These are phyloP conservation scores for Phialophora expanda DNA, from an alignment of 2,329 filamentous ascomycete genomes.

Conservation along the genomic window DNA sequence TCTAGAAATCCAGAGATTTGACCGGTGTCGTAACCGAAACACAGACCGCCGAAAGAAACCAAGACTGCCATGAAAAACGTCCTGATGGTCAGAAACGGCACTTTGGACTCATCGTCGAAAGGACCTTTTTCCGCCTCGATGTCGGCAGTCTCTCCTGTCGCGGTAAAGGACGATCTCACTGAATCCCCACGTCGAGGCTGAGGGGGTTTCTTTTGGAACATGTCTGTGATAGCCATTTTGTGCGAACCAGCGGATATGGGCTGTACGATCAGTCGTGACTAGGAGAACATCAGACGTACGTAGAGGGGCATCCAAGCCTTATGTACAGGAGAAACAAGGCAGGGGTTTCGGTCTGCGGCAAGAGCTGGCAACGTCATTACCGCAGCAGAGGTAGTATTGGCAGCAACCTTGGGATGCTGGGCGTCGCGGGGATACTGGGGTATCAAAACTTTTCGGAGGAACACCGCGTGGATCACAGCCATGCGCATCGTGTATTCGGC, in stretches of 20 bases:
- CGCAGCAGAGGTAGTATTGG: background rate
- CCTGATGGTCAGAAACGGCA: conserved; percentile 51
- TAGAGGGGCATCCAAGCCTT: conserved; percentile 3
- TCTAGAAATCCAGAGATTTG: conserved; percentile 52
- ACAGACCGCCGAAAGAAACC: conserved; percentile 56
- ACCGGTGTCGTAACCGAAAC: conserved; percentile 54
- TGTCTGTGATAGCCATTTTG: conserved; percentile 20
- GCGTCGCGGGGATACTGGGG: background rate
- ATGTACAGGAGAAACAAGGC: conserved; percentile 3
- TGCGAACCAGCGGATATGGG: background rate
- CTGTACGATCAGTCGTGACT: background rate
- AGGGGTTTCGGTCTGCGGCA: conserved; percentile 10
- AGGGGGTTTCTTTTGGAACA: conserved; percentile 21
- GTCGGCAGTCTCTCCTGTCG: conserved; percentile 22
- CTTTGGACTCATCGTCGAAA: conserved; percentile 49
- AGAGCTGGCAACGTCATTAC: conserved; percentile 13
- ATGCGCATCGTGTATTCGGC: background rate
- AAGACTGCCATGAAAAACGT: conserved; percentile 52
- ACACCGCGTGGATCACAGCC: background rate
- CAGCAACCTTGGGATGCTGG: conserved; percentile 6
- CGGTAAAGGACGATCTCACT: conserved; percentile 19
- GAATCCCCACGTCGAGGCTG: conserved; percentile 20
- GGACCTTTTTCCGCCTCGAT: conserved; percentile 31
- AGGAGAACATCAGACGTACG: background rate
- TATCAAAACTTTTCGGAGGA: conserved; percentile 7